phyloP scores from a whole-genome alignment of 2,329 filamentous ascomycete genomes.

The Capronia coronata region DNA sequence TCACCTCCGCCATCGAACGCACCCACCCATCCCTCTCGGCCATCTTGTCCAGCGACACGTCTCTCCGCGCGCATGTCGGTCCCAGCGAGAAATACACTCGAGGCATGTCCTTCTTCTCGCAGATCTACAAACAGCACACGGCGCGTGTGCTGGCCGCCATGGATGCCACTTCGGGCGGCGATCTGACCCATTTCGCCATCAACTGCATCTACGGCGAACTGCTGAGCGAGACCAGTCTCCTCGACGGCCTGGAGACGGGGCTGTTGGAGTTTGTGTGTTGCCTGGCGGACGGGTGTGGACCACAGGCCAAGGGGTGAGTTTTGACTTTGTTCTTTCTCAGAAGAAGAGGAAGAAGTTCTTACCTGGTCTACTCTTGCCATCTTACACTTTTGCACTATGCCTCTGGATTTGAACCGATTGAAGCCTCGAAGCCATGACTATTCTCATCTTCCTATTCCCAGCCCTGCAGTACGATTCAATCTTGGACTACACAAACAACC shows the following conservation, averaged over 20 bases:
- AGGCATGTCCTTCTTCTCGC: conserved; percentile 29
- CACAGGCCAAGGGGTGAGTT: conserved; percentile 31
- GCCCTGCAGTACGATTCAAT: too few relatives aligned
- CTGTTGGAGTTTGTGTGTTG: conserved; percentile 32
- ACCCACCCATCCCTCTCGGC: conserved; percentile 10
- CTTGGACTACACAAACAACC: too few relatives aligned
- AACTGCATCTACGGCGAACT: conserved; percentile 31
- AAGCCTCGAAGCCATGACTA: too few relatives aligned
- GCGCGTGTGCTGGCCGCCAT: conserved; percentile 28
- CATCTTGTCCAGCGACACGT: neutral
- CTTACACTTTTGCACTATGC: too few relatives aligned
- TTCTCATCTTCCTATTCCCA: too few relatives aligned
- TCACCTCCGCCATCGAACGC: conserved; percentile 25
- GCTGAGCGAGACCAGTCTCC: conserved; percentile 28
- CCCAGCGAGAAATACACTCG: conserved; percentile 25
- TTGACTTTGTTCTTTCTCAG: too few relatives aligned
- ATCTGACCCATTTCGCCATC: conserved; percentile 30
- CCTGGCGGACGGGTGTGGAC: conserved; percentile 29
- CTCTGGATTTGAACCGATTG: neutral
- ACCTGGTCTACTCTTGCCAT: too few relatives aligned
- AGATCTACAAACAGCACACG: conserved; percentile 30
- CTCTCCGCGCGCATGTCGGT: conserved; percentile 1
- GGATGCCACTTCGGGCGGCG: conserved; percentile 28
- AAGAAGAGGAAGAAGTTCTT: too few relatives aligned
- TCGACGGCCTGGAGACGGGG: conserved; percentile 29